These are phyloP conservation scores for Myriangium duriaei DNA, from an alignment of 2,329 filamentous ascomycete species.

Conservation along the genomic window DNA sequence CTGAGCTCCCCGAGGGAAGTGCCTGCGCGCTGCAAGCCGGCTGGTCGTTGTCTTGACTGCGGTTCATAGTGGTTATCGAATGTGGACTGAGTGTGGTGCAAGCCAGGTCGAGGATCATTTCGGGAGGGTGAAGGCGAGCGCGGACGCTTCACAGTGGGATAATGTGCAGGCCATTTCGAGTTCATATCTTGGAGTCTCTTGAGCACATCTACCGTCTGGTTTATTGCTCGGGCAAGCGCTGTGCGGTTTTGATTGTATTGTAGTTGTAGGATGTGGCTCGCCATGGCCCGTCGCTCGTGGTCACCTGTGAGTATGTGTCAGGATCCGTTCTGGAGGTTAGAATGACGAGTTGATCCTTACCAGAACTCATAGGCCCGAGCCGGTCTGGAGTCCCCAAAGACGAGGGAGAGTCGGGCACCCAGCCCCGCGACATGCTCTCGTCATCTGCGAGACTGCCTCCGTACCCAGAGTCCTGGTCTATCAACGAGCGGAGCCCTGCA, in stretches of 20 bases:
- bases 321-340: conserved; percentile 56
- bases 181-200: conserved; percentile 82
- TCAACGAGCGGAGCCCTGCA: conserved; percentile 62
- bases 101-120: conserved; percentile 46
- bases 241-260: conserved; percentile 90
- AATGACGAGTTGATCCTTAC: conserved; percentile 38
- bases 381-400: conserved; percentile 21
- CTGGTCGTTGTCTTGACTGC: conserved; percentile 34
- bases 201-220: conserved; percentile 70
- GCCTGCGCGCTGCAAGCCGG: conserved; percentile 52
- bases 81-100: conserved; percentile 52
- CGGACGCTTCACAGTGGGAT: conserved; percentile 66
- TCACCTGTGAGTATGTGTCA: conserved; percentile 66
- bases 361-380: conserved; percentile 24
- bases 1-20: conserved; percentile 54
- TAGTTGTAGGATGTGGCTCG: conserved; percentile 80
- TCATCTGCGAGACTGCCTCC: conserved; percentile 61
- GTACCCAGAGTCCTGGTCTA: conserved; percentile 86
- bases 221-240: conserved; percentile 76
- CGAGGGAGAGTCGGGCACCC: conserved; percentile 43
- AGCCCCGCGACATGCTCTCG: conserved; percentile 42
- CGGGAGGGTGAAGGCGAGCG: conserved; percentile 25
- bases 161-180: conserved; percentile 82
- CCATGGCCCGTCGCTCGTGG: conserved; percentile 54
- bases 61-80: conserved; percentile 36